Evolutionary conservation across 2,329 filamentous ascomycete species (phyloP).

Genomic region (Coniosporium uncinatum): DNA sequence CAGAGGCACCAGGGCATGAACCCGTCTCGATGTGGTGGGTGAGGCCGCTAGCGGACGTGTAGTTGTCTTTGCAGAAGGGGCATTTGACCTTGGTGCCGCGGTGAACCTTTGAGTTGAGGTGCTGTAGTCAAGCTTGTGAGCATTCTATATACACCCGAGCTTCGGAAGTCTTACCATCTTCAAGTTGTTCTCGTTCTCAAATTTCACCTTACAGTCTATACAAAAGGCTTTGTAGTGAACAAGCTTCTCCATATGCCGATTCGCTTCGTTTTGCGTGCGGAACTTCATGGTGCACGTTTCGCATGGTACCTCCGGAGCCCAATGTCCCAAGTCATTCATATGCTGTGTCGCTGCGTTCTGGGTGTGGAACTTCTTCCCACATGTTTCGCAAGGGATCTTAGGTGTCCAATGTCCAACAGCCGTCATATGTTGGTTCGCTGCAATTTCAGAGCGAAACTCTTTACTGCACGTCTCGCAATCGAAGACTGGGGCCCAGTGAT

Average conservation of each 20-base stretch:
- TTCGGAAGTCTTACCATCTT: conserved; percentile 8
- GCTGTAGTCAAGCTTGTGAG: conserved; percentile 32
- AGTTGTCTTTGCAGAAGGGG: conserved; percentile 45
- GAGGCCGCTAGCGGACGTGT: conserved; percentile 47
- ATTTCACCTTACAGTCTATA: conserved; percentile 18
- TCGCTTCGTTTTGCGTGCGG: conserved; percentile 7
- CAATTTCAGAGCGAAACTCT: conserved; percentile 10
- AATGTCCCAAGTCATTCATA: background rate
- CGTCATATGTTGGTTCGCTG: conserved; percentile 19
- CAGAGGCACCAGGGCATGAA: conserved; percentile 43
- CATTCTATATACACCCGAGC: background rate
- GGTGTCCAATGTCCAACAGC: conserved; percentile 8
- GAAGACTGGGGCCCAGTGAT: conserved; percentile 17
- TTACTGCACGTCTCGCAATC: conserved; percentile 20
- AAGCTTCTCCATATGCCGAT: conserved; percentile 17
- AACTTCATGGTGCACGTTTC: conserved; percentile 8
- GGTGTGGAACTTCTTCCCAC: background rate
- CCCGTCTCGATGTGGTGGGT: conserved; percentile 50
- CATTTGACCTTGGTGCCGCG: conserved; percentile 38
- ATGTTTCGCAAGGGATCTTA: conserved; percentile 4
- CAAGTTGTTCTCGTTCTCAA: conserved; percentile 23
- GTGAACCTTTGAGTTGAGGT: conserved; percentile 48
- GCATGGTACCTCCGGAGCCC: background rate
- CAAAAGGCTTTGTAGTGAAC: conserved; percentile 23
- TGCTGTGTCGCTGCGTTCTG: background rate